phyloP scores from a whole-genome alignment of 2,329 filamentous ascomycete species.

The Elsinoe australis region DNA sequence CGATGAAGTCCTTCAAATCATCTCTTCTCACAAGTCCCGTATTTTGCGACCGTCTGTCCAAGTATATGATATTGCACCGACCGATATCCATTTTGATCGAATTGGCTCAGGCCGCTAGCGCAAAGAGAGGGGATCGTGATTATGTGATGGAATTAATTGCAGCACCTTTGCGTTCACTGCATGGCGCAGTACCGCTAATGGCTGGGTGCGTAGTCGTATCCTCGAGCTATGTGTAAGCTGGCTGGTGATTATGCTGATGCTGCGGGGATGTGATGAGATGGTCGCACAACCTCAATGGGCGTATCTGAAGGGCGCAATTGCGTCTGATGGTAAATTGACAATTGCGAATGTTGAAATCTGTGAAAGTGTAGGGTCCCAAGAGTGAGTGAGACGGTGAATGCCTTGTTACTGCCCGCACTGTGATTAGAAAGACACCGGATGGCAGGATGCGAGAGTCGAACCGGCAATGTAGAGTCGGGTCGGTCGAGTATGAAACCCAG shows the following conservation, averaged over 20 bases:
- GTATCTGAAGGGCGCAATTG: no score
- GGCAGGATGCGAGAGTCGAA: neutral
- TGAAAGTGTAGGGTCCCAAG: no score
- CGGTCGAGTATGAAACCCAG: neutral
- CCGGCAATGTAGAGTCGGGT: slow-evolving; percentile 1
- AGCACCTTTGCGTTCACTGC: slow-evolving; percentile 2
- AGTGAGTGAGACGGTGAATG: neutral
- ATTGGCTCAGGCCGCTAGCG: neutral
- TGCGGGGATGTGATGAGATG: no score
- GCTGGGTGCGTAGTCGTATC: neutral
- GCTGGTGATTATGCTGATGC: neutral
- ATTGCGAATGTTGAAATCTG: no score
- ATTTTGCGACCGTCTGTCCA: slow-evolving; percentile 35
- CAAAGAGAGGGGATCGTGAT: no score
- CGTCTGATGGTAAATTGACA: no score
- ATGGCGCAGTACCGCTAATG: neutral
- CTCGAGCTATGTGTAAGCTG: neutral
- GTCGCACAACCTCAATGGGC: no score
- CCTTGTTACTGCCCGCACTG: neutral
- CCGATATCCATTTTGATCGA: slow-evolving; percentile 35
- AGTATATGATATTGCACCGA: slow-evolving; percentile 39
- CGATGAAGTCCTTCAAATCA: slow-evolving; percentile 29
- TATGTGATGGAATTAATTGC: neutral
- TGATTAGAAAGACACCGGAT: neutral
- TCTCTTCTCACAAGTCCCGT: slow-evolving; percentile 25